phyloP scores from a whole-genome alignment of 257 asterid species.

The Solanum sitiens region DNA sequence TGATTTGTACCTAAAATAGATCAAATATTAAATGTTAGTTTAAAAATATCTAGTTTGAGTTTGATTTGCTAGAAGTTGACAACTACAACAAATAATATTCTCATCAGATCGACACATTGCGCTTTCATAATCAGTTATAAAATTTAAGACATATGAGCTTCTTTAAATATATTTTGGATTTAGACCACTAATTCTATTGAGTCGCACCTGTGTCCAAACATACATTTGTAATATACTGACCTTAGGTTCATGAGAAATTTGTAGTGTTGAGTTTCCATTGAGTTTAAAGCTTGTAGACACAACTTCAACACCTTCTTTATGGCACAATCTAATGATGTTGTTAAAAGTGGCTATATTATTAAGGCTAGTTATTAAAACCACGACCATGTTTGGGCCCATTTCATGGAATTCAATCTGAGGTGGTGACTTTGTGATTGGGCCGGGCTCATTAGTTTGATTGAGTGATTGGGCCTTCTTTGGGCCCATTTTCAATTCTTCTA shows the following conservation, averaged over 20 bases:
- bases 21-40: neutral
- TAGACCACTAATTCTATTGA: neutral
- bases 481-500: constrained; percentile 9
- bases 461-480: neutral
- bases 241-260: constrained; percentile 23
- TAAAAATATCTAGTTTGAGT: neutral
- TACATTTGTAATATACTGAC: neutral
- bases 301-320: constrained; percentile 27
- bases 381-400: constrained; percentile 27
- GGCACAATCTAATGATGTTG: constrained; percentile 13
- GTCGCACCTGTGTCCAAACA: neutral
- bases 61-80: neutral
- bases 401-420: constrained; percentile 31
- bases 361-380: constrained; percentile 17
- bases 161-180: neutral
- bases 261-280: constrained; percentile 29
- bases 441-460: neutral
- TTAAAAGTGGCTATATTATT: constrained; percentile 14
- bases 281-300: constrained; percentile 24
- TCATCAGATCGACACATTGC: neutral
- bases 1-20: constrained; percentile 7
- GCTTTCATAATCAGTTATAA: neutral
- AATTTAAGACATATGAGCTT: neutral
- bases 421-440: neutral
- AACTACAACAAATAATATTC: neutral